These are phyloP conservation scores for Leccinum incarnatum DNA, from an alignment of 768 basidiomycete genomes.

Conservation along the genomic window DNA sequence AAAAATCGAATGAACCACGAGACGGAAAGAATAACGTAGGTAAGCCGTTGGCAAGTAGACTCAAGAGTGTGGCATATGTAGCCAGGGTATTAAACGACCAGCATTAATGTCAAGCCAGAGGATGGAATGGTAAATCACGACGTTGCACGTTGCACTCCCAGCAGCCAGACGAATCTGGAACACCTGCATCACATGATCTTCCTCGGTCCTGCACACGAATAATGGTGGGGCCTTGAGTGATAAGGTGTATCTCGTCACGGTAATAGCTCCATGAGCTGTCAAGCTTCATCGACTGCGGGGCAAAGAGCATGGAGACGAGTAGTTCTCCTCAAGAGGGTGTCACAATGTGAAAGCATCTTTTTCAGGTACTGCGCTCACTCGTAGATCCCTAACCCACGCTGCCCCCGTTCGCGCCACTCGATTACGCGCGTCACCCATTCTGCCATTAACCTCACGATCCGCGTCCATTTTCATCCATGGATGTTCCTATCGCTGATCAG, in stretches of 20 bases:
- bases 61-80: constrained; percentile 13
- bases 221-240: background rate
- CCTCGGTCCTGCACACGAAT: background rate
- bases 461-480: constrained; percentile 72
- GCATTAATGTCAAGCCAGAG: constrained; percentile 15
- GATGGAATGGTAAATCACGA: background rate
- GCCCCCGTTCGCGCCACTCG: constrained; percentile 32
- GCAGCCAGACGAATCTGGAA: background rate
- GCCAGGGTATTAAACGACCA: constrained; percentile 29
- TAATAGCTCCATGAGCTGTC: background rate
- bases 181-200: background rate
- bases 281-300: constrained; percentile 22
- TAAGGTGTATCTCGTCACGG: background rate
- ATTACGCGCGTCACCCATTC: constrained; percentile 70
- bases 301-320: constrained; percentile 20
- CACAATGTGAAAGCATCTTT: constrained; percentile 4
- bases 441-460: constrained; percentile 70
- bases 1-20: background rate
- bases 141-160: background rate
- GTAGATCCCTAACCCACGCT: constrained; percentile 15
- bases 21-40: constrained; percentile 1
- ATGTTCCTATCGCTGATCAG: constrained; percentile 50
- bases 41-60: constrained; percentile 10
- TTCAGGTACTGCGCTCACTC: constrained; percentile 21
- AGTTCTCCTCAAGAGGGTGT: constrained; percentile 16